Evolutionary conservation across 2,329 filamentous ascomycete genomes (phyloP), one percentile per base, ranked within the genome.

Genomic region (Escovopsis weberi): DNA sequence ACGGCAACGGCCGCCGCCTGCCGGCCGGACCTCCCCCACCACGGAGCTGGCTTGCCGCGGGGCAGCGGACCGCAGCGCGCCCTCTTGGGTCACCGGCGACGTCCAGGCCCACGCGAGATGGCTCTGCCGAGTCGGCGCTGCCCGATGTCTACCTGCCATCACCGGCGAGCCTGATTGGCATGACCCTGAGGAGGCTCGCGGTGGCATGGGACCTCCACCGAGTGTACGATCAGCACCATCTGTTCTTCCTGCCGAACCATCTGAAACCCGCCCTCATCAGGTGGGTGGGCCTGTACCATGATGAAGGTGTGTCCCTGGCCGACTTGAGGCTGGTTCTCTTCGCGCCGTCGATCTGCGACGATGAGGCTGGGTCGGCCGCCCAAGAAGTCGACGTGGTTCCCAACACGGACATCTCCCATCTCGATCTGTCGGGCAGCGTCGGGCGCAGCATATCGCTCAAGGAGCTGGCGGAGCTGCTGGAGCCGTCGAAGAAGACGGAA

Each of bases 1-100:
- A 71, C 51, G 55, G 55, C 12, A 58, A 62, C 52, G 72, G 73
- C 15, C 63, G 68, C 43, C 65, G 72, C 43, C 57, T 69, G 18
- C 75, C 75, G 9, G 66, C 76, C 2, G 76, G 76, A 0, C 76
- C 76, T 19, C 67, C 74, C 26, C 68, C 76, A 19, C 76, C 76
- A 2, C 64, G 65, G 33, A 78, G 73, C 52, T 80, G 76, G 76
- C 44, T 58, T 12, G 48, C 48, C 39, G 43, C 55, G 66, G 46
- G 45, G 33, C 40, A 44, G 37, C 45, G 43, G 36, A 46, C 50
- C 40, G 46, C 47, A 34, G 34, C 41, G 42, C 38, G 23, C 45
- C 44, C 45, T 12, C 33, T 41, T 39, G 47, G 42, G 37, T 38
- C 45, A n/a, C 45, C 46, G 32, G 46, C 47, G 43, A 47, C 49